Base-by-base conservation (phyloP, 2,329 filamentous ascomycete species). In the Alternaria novae-zelandiae region DNA sequence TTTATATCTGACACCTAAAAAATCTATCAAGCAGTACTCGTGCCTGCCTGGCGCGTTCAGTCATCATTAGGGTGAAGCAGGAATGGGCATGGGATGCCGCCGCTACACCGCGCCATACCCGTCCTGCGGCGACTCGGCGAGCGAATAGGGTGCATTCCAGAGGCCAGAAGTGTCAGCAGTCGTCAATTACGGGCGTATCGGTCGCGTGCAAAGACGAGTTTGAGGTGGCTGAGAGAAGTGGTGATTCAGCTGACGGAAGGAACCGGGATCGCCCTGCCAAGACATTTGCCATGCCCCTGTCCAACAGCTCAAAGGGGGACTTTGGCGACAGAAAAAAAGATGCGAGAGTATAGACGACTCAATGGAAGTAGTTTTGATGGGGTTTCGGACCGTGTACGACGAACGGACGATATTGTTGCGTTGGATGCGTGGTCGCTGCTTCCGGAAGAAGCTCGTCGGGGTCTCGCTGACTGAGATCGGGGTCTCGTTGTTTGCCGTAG, bases 1-100 rank as follows among this genome's bases (percentile, higher is more conserved):
- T 74, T 77, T 79, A 77, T 78, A 78, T 60, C 65, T 62, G 61
- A 65, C 12, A 46, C 57, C 61, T 66, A 65, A 59, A 59, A 63
- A 63, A 69, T 56, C 49, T 12, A 21, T 20, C 43, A 44, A 45
- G 25, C 32, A 59, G 54, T 54, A 59, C 53, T 55, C 46, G 46
- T 49, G 54, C 32, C 23, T 57, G 51, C 23, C 50, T 32, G 32
- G 46, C 53, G 49, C 56, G 64, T 44, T 53, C 65, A 68, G 69
- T 69, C 69, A 74, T 70, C 69, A 73, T 70, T 64, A 67, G 70
- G 71, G 59, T 65, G 62, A 67, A 69, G 58, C 43, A 70, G 66
- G 69, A 66, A 62, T 54, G 54, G 36, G 25, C 53, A 54, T 44
- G 45, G 47, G 60, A 57, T 54, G 51, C 36, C 32, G 59, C 45